phyloP scores from a whole-genome alignment of 2,329 filamentous ascomycete genomes.

The Dendryphion nanum region DNA sequence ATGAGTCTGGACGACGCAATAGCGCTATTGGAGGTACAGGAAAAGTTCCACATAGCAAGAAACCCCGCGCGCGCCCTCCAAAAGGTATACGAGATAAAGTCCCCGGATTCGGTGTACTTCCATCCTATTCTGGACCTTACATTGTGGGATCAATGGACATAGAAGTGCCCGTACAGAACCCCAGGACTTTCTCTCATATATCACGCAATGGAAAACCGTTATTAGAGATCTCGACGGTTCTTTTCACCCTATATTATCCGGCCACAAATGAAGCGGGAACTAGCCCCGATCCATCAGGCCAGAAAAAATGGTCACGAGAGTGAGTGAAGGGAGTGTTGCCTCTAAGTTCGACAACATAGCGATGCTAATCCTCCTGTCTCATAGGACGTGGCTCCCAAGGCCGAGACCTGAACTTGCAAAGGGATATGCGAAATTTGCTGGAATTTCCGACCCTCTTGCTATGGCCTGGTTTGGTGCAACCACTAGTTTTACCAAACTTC shows the following conservation, averaged over 20 bases:
- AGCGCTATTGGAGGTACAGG: slow-evolving; percentile 4
- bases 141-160: slow-evolving; percentile 52
- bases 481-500: slow-evolving; percentile 64
- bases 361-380: too few species aligned
- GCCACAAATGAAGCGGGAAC: slow-evolving; percentile 46
- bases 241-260: slow-evolving; percentile 67
- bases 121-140: slow-evolving; percentile 54
- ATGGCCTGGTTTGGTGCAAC: slow-evolving; percentile 57
- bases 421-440: slow-evolving; percentile 63
- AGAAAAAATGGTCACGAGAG: slow-evolving; percentile 52
- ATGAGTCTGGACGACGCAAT: slow-evolving; percentile 1
- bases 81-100: slow-evolving; percentile 49
- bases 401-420: slow-evolving; percentile 56
- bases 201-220: slow-evolving; percentile 48
- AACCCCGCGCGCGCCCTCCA: slow-evolving; percentile 50
- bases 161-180: slow-evolving; percentile 51
- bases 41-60: slow-evolving; percentile 43
- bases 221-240: slow-evolving; percentile 57
- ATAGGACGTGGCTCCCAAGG: slow-evolving; percentile 62
- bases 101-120: slow-evolving; percentile 46
- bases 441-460: slow-evolving; percentile 46
- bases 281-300: slow-evolving; percentile 40
- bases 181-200: slow-evolving; percentile 51
- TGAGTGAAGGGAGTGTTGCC: too few species aligned
- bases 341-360: too few species aligned